Percentiles rank a stretch among this genome's conserved stretches.
Evolutionary conservation across 805 yeast genomes (phyloP).

Genomic region (Myxozyma lipomycoides): DNA sequence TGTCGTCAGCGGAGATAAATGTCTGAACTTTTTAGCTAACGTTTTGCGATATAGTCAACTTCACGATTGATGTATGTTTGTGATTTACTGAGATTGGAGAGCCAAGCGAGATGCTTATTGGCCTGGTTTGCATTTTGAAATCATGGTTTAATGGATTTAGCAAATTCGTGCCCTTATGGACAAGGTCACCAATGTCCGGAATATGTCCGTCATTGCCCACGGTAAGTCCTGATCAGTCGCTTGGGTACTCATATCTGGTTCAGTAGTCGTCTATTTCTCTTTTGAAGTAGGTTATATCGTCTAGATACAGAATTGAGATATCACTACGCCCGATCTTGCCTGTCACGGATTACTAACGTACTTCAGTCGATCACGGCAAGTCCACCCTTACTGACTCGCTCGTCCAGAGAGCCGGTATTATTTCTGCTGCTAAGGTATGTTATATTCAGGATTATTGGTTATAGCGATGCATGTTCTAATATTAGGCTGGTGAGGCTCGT

Average conservation of each 20-base stretch:
- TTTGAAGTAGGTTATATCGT: background rate
- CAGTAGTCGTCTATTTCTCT: background rate
- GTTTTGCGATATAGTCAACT: slow-evolving; percentile 19
- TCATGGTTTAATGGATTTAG: slow-evolving; percentile 32
- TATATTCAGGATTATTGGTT: background rate
- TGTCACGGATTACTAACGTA: background rate
- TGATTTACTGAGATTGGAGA: background rate
- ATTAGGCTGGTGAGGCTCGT: slow-evolving; percentile 96
- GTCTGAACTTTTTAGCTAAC: background rate
- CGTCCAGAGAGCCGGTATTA: slow-evolving; percentile 99
- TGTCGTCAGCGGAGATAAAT: too few relatives aligned
- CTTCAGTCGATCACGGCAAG: slow-evolving; percentile 96
- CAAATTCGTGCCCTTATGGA: slow-evolving; percentile 99
- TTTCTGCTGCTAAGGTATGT: slow-evolving; percentile 83
- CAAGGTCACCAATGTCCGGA: slow-evolving; percentile 99
- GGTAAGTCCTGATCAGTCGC: too few relatives aligned
- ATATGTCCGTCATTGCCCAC: slow-evolving; percentile 99
- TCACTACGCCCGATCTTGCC: too few relatives aligned
- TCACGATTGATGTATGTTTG: slow-evolving; percentile 29
- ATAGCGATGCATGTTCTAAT: background rate
- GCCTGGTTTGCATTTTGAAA: background rate
- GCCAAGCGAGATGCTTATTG: too few relatives aligned
- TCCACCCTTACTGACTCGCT: slow-evolving; percentile 98
- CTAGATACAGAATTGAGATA: background rate
- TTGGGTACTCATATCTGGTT: slow-evolving; percentile 8